Percentiles rank a stretch among this genome's conserved stretches.
phyloP scores from a whole-genome alignment of 2,329 filamentous ascomycete species.

The Zymoseptoria ardabiliae region DNA sequence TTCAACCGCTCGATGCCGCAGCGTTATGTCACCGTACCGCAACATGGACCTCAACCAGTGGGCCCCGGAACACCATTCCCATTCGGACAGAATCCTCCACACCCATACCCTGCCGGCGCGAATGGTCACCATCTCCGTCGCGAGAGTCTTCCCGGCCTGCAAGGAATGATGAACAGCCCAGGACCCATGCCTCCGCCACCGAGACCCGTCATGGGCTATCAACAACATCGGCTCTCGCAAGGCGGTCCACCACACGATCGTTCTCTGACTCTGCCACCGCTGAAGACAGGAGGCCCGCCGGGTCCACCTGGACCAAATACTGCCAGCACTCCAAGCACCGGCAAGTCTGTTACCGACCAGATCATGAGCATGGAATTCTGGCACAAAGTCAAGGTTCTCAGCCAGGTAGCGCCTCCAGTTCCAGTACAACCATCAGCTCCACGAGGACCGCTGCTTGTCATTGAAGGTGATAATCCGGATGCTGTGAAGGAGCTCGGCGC shows the following conservation, averaged over 20 bases:
- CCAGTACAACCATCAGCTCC: conserved; percentile 29
- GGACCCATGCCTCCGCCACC: conserved; percentile 49
- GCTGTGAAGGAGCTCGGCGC: conserved; percentile 59
- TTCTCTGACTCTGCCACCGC: conserved; percentile 47
- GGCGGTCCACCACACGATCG: conserved; percentile 35
- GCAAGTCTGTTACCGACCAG: conserved; percentile 43
- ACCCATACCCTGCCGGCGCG: conserved; percentile 34
- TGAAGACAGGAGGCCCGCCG: conserved; percentile 36
- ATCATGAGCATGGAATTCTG: conserved; percentile 68
- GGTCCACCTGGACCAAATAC: conserved; percentile 7
- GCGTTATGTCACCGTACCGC: conserved; percentile 19
- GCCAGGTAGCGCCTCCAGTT: conserved; percentile 66
- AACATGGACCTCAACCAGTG: conserved; percentile 4
- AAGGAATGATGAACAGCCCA: conserved; percentile 27
- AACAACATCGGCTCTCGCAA: conserved; percentile 28
- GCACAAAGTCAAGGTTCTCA: conserved; percentile 69
- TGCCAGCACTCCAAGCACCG: conserved; percentile 8
- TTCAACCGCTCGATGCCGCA: conserved; percentile 31
- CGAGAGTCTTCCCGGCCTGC: conserved; percentile 37
- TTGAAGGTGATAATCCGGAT: conserved; percentile 65
- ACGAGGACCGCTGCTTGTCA: conserved; percentile 72
- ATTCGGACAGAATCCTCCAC: conserved; percentile 34
- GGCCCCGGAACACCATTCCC: conserved; percentile 35
- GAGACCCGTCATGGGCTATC: conserved; percentile 35
- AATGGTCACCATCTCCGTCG: conserved; percentile 25